Conservation (phyloP, 345 rosid genomes). For the Murraya paniculata region DNA sequence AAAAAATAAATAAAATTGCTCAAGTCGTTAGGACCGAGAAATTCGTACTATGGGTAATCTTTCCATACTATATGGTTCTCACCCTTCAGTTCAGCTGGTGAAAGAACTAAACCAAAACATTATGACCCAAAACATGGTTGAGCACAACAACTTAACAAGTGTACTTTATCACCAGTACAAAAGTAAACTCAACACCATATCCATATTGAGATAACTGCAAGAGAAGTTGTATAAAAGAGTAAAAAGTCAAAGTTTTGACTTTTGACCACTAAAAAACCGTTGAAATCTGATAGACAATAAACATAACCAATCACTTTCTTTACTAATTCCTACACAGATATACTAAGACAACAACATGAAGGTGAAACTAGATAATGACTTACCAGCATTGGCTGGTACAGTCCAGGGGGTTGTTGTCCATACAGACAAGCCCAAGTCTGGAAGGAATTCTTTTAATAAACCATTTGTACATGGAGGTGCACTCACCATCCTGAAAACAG, state of each 20-base stretch:
- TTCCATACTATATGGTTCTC: not conserved
- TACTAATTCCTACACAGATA: not conserved
- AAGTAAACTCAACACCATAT: not conserved
- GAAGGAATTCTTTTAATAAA: constrained; percentile 59
- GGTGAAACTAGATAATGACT: constrained; percentile 12
- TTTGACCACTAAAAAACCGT: not conserved
- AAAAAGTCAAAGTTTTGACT: not conserved
- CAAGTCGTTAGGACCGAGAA: not conserved
- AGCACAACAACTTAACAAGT: not conserved
- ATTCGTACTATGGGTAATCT: not conserved
- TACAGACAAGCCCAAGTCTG: constrained; percentile 73
- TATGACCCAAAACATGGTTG: not conserved
- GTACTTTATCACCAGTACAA: not conserved
- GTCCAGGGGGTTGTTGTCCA: constrained; percentile 99
- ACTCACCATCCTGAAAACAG: constrained; percentile 54
- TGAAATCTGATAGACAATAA: not conserved
- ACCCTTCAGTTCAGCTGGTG: not conserved
- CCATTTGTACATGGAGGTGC: constrained; percentile 36
- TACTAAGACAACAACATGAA: not conserved
- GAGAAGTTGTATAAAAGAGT: not conserved
- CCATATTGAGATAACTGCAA: not conserved
- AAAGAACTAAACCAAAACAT: not conserved
- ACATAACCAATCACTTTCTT: not conserved
- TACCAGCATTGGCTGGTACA: constrained; percentile 94
- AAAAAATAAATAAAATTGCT: not conserved